Percentiles rank a stretch among this genome's conserved stretches.
phyloP scores from a whole-genome alignment of 2,329 filamentous ascomycete genomes.

The Penicillium sp. region DNA sequence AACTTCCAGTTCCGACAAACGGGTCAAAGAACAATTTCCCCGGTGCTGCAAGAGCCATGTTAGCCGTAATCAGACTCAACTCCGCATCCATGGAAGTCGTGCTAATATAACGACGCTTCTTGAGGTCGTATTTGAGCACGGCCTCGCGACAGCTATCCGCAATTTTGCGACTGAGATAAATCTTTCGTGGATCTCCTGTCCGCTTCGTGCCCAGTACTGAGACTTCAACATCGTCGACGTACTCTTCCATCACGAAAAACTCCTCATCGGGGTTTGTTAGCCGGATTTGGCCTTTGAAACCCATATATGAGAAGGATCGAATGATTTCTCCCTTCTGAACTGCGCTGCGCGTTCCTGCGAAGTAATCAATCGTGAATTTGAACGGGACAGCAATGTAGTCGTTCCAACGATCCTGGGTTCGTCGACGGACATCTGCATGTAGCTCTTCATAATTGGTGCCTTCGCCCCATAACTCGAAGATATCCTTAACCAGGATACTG shows the following conservation, averaged over 20 bases:
- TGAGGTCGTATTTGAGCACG: slow-evolving; percentile 76
- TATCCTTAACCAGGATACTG: slow-evolving; percentile 76
- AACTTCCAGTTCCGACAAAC: slow-evolving; percentile 92
- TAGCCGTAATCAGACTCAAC: slow-evolving; percentile 85
- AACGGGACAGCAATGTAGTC: slow-evolving; percentile 68
- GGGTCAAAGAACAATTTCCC: slow-evolving; percentile 91
- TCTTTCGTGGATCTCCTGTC: slow-evolving; percentile 52
- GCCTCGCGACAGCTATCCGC: slow-evolving; percentile 66
- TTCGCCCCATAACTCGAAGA: slow-evolving; percentile 86
- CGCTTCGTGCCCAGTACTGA: slow-evolving; percentile 43
- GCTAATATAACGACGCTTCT: slow-evolving; percentile 89
- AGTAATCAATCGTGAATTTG: slow-evolving; percentile 82
- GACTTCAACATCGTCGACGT: slow-evolving; percentile 52
- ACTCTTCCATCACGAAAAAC: slow-evolving; percentile 83
- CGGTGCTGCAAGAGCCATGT: slow-evolving; percentile 77
- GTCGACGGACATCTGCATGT: slow-evolving; percentile 62
- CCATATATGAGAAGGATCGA: slow-evolving; percentile 75
- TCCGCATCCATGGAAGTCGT: slow-evolving; percentile 98
- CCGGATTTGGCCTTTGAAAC: slow-evolving; percentile 72
- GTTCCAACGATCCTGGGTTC: slow-evolving; percentile 65
- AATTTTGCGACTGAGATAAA: slow-evolving; percentile 73
- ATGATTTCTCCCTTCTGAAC: slow-evolving; percentile 71
- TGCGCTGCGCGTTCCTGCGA: slow-evolving; percentile 67
- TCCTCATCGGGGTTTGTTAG: slow-evolving; percentile 72
- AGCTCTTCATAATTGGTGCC: slow-evolving; percentile 67